Evolutionary conservation across 257 asterid species (phyloP).

Genomic region (Echites panduratus): DNA sequence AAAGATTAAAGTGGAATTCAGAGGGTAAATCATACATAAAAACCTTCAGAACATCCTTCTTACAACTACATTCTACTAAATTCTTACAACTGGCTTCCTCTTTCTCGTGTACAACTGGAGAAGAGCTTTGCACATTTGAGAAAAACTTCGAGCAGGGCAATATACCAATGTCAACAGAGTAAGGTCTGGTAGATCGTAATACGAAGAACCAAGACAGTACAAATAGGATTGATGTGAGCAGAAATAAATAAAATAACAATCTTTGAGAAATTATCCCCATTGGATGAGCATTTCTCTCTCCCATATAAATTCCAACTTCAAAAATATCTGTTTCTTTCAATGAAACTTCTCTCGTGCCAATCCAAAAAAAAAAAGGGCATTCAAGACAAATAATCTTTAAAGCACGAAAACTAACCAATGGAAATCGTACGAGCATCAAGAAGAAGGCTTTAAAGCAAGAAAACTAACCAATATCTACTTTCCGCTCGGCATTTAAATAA

Average conservation of each 20-base stretch:
- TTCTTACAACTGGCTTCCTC: constrained; percentile 16
- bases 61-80: constrained; percentile 29
- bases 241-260: constrained; percentile 59
- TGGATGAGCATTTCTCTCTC: constrained; percentile 9
- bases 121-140: constrained; percentile 3
- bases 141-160: constrained; percentile 45
- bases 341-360: background rate
- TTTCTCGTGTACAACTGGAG: background rate
- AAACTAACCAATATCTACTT: background rate
- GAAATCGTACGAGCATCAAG: background rate
- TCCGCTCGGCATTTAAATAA: background rate
- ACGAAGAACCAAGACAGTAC: constrained; percentile 68
- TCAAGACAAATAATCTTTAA: too few species aligned
- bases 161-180: constrained; percentile 35
- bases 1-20: constrained; percentile 62
- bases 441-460: background rate
- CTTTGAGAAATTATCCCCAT: constrained; percentile 31
- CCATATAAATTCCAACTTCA: constrained; percentile 2
- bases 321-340: background rate
- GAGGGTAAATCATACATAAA: constrained; percentile 89
- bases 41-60: constrained; percentile 50
- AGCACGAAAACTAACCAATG: too few species aligned
- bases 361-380: background rate
- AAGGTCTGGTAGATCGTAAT: constrained; percentile 49
- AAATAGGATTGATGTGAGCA: constrained; percentile 51